Percentiles rank a stretch among this genome's conserved stretches.
Conservation (phyloP, 2,329 filamentous ascomycete genomes). For the Apiospora kogelbergensis region DNA sequence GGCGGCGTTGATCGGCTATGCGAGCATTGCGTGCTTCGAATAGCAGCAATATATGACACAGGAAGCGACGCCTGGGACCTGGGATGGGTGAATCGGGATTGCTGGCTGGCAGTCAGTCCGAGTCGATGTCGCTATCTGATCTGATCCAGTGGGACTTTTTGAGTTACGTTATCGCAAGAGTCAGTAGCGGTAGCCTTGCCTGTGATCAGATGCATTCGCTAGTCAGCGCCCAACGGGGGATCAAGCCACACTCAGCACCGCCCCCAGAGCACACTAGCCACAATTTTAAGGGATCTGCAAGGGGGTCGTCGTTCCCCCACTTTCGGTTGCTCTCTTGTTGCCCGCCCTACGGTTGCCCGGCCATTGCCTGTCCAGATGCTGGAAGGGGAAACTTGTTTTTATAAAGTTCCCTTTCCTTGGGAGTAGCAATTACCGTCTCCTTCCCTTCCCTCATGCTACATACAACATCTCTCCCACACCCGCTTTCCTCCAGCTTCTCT, state of each 20-base stretch:
- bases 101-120: not conserved
- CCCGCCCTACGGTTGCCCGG: not conserved
- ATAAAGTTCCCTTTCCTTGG: not conserved
- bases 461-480: not conserved
- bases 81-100: not conserved
- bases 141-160: not conserved
- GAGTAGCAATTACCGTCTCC: not conserved
- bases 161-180: slow-evolving; percentile 3
- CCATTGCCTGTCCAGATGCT: not conserved
- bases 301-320: not conserved
- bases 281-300: not conserved
- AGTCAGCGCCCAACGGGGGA: not conserved
- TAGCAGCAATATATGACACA: not conserved
- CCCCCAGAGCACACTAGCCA: not conserved
- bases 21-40: not conserved
- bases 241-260: not conserved
- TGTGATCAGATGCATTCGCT: not conserved
- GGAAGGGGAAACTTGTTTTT: not conserved
- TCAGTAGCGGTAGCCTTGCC: not conserved
- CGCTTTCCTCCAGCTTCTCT: not conserved
- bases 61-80: not conserved
- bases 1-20: not conserved
- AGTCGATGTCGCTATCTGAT: not conserved
- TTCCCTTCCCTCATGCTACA: not conserved
- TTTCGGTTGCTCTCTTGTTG: not conserved